phyloP scores from a whole-genome alignment of 805 yeast species.

The Torulaspora quercuum region DNA sequence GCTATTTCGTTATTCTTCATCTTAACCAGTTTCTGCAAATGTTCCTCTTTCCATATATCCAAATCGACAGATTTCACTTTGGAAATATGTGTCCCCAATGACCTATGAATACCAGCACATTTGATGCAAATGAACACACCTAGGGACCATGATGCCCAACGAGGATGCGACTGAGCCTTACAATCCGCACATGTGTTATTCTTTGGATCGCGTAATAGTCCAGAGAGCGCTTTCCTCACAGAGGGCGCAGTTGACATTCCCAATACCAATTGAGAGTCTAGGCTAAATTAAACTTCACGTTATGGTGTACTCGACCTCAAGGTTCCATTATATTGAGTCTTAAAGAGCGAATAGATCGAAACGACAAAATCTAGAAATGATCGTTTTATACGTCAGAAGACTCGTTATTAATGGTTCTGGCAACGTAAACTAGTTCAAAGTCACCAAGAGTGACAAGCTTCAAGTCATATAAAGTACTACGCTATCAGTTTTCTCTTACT shows the following conservation, averaged over 20 bases:
- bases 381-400: conserved; percentile 1
- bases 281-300: no score
- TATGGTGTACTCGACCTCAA: no score
- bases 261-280: conserved; percentile 1
- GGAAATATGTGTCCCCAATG: conserved; percentile 93
- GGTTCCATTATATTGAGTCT: no score
- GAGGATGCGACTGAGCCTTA: conserved; percentile 81
- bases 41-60: conserved; percentile 96
- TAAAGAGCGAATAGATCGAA: no score
- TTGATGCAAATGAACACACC: conserved; percentile 92
- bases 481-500: no score
- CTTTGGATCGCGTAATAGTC: conserved; percentile 69
- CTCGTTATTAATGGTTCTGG: no score
- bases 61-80: conserved; percentile 90
- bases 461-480: no score
- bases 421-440: no score
- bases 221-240: conserved; percentile 56
- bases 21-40: conserved; percentile 70
- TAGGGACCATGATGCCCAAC: conserved; percentile 97
- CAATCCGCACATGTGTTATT: conserved; percentile 90
- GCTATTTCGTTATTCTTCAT: conserved; percentile 80
- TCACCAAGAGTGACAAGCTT: no score
- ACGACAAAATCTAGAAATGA: no score
- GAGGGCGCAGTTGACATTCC: conserved; percentile 41
- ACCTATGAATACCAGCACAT: conserved; percentile 93